Conservation (phyloP, 2,329 filamentous ascomycete genomes). For the Colletotrichum simmondsii region DNA sequence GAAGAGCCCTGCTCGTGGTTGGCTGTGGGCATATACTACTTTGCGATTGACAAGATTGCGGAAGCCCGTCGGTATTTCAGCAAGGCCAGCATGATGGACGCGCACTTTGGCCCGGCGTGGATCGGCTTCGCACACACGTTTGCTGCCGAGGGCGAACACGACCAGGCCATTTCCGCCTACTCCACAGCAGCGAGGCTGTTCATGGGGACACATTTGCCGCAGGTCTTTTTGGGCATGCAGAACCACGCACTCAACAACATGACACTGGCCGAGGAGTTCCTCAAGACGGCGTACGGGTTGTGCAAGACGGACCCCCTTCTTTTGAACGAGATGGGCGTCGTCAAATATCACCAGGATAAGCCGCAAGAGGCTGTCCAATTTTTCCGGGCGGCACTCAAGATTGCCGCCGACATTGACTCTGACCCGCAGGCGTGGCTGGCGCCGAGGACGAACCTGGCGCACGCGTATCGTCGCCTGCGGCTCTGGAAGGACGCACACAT, state of each 20-base stretch:
- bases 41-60: constrained; percentile 87
- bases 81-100: constrained; percentile 97
- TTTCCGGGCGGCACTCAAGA: constrained; percentile 80
- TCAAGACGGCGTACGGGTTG: constrained; percentile 86
- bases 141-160: constrained; percentile 95
- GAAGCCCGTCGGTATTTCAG: constrained; percentile 97
- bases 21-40: constrained; percentile 94
- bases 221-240: constrained; percentile 98
- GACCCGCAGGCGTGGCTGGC: constrained; percentile 86
- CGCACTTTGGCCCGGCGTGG: constrained; percentile 97
- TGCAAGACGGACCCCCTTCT: constrained; percentile 89
- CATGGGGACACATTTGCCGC: constrained; percentile 95
- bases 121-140: constrained; percentile 99
- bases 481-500: constrained; percentile 77
- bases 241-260: constrained; percentile 97
- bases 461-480: constrained; percentile 81
- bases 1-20: constrained; percentile 93
- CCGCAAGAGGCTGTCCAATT: constrained; percentile 79
- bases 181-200: constrained; percentile 94
- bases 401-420: constrained; percentile 84
- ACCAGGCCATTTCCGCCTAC: constrained; percentile 97
- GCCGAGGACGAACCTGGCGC: constrained; percentile 88
- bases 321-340: constrained; percentile 94
- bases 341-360: constrained; percentile 92
- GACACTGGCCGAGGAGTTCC: constrained; percentile 91